Evolutionary conservation across 148 eudicot genomes (phyloP).

Genomic region (Rhododendron ferrugineum): DNA sequence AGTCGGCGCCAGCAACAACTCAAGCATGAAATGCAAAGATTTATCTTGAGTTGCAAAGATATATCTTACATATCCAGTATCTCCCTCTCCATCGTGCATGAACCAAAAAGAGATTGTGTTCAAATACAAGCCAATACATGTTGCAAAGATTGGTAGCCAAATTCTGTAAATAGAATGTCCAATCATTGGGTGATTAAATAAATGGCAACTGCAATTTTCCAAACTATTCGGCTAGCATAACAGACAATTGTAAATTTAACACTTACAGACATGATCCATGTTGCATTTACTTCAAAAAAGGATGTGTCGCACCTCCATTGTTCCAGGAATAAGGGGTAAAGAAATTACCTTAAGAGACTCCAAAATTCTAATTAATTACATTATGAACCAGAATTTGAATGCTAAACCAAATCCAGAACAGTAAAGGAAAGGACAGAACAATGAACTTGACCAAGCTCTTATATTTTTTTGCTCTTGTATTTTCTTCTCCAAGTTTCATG

Average conservation of each 20-base stretch:
- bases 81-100: neutral
- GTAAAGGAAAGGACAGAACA: neutral
- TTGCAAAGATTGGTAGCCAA: neutral
- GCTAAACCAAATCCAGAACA: neutral
- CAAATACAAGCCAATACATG: neutral
- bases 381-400: neutral
- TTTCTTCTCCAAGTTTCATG: neutral
- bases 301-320: neutral
- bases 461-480: neutral
- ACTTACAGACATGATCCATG: neutral
- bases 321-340: neutral
- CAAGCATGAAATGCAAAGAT: neutral
- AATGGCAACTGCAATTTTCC: neutral
- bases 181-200: neutral
- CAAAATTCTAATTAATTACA: neutral
- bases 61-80: neutral
- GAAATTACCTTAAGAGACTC: neutral
- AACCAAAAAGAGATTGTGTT: neutral
- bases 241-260: neutral
- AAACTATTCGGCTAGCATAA: neutral
- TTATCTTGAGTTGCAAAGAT: no score
- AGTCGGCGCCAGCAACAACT: neutral
- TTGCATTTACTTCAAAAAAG: neutral
- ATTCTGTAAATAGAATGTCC: neutral
- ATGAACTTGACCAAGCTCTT: neutral